phyloP scores from a whole-genome alignment of 2,329 filamentous ascomycete genomes.

The Curvularia sp. region DNA sequence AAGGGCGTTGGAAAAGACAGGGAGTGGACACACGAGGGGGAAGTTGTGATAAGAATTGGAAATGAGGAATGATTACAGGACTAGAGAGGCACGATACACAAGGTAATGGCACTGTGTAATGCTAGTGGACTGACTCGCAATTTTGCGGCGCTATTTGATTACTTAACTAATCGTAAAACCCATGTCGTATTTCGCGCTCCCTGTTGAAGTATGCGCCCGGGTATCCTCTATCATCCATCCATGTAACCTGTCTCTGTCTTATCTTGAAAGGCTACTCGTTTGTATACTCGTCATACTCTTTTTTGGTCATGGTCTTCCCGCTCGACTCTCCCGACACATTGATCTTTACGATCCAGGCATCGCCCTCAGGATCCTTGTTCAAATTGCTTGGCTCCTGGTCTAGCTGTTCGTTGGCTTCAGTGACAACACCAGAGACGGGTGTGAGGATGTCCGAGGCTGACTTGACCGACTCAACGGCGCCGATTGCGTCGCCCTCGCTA shows the following conservation, averaged over 20 bases:
- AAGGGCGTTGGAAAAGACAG: neutral
- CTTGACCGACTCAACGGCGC: constrained; percentile 97
- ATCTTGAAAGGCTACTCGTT: constrained; percentile 51
- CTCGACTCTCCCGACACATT: constrained; percentile 72
- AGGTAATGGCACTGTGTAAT: neutral
- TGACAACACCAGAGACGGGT: constrained; percentile 79
- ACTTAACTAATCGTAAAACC: neutral
- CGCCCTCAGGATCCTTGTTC: constrained; percentile 87
- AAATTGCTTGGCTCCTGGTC: constrained; percentile 84
- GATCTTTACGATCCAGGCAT: constrained; percentile 94
- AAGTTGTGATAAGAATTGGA: neutral
- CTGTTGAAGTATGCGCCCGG: constrained; percentile 19
- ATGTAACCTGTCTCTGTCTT: neutral
- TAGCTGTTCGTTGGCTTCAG: constrained; percentile 77
- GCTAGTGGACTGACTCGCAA: neutral
- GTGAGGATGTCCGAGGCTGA: constrained; percentile 97
- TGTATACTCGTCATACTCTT: constrained; percentile 80
- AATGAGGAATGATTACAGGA: neutral
- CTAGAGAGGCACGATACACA: neutral
- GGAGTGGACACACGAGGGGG: neutral
- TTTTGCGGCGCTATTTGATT: too few species aligned
- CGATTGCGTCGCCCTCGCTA: constrained; percentile 80
- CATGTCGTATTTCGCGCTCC: constrained; percentile 3
- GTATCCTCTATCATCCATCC: constrained; percentile 7
- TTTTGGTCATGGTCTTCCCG: constrained; percentile 72